Evolutionary conservation across 495 filamentous ascomycete species (phyloP).

Genomic region (Umbilicaria muhlenbergii): DNA sequence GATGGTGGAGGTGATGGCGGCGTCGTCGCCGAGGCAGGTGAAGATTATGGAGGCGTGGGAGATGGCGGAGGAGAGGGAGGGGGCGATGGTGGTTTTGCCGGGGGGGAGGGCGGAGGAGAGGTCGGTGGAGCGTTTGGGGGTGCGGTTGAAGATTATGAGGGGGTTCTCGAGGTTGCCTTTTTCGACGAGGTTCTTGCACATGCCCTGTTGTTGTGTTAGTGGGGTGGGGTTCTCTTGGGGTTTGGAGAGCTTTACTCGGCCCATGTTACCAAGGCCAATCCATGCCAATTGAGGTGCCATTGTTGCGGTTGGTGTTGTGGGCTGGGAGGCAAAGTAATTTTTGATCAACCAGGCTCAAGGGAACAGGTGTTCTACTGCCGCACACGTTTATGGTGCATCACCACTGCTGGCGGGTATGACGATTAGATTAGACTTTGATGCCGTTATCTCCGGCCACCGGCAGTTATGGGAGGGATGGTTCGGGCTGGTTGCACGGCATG

Average conservation of each 20-base stretch:
- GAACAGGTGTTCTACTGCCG: too few relatives aligned
- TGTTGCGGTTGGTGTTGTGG: neutral
- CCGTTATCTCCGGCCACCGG: too few relatives aligned
- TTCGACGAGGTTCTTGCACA: constrained; percentile 66
- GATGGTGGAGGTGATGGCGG: constrained; percentile 41
- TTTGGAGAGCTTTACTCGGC: constrained; percentile 42
- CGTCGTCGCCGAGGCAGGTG: constrained; percentile 68
- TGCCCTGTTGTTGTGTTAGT: constrained; percentile 39
- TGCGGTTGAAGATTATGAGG: constrained; percentile 70
- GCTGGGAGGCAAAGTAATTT: too few relatives aligned
- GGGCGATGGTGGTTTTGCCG: constrained; percentile 43
- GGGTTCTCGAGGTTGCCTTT: constrained; percentile 59
- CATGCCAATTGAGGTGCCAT: constrained; percentile 58
- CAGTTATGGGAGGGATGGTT: too few relatives aligned
- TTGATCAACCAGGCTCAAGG: too few relatives aligned
- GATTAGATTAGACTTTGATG: too few relatives aligned
- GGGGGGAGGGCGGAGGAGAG: constrained; percentile 36
- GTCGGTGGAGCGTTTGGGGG: constrained; percentile 37
- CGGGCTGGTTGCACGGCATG: too few relatives aligned
- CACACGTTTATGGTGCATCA: too few relatives aligned
- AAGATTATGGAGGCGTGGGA: constrained; percentile 63
- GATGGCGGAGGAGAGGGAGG: constrained; percentile 49
- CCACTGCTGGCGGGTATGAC: too few relatives aligned
- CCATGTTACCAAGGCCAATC: constrained; percentile 89
- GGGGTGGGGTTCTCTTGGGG: neutral